Evolutionary conservation across 768 basidiomycete genomes (phyloP), one percentile per base, ranked within the genome.

Genomic region (Solioccasus polychromus): DNA sequence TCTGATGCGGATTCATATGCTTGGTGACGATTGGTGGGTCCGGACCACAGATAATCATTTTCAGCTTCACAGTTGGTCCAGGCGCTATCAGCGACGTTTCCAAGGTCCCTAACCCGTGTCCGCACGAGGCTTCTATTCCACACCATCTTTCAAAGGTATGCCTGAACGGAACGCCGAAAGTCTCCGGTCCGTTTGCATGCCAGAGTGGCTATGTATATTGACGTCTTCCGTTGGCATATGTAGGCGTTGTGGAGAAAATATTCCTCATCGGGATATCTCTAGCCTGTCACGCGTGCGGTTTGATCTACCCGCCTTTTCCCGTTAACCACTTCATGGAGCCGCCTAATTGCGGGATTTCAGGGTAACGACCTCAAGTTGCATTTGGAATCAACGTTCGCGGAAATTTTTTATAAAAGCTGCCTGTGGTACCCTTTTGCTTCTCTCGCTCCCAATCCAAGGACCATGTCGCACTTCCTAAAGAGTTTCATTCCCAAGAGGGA

Each of bases 401-500:
- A 42, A 28, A 12, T 46, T 26, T 8, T 9, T 1, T 36, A 50
- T 61, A 62, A 61, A 56, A 47, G 30, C 50, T 45, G 24, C 17
- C 12, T 20, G 31, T 35, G 23, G 19, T 25, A 8, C 12, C 30
- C 20, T 30, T 8, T 26, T 5, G 2, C 8, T 31, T 15, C 15
- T 17, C 35, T 35, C 19, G 1, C 34, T 12, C 20, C 18, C 35
- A 22, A 15, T 22, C 19, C 11, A 39, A 44, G 34, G 10, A 45
- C 25, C 35, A 60, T 53, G 59, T 49, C 53, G 14, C 60, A 26
- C 44, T 77, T 82, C 51, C 41, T 79, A 8, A 62, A 57, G 39
- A 78, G 69, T 65, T 60, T 81, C 50, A 45, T 80, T 39, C 80
- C 80, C 7, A 68, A 62, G 45, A 70, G 64, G 52, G 79, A 84